Conservation (phyloP, 768 basidiomycete genomes). For the Tricholomella constricta region DNA sequence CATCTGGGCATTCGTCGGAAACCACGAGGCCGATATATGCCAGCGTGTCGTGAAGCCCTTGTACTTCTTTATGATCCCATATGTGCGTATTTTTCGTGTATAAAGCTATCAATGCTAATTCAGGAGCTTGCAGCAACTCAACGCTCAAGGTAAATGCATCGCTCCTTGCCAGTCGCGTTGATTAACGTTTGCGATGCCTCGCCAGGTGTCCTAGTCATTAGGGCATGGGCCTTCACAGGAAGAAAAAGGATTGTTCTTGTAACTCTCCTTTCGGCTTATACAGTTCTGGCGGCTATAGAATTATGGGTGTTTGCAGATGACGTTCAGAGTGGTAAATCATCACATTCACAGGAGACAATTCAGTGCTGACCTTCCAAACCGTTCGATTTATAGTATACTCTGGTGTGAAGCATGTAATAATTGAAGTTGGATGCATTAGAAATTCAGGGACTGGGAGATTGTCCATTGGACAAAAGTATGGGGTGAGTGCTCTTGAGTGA, state of each 20-base stretch:
- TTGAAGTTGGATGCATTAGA: conserved; percentile 11
- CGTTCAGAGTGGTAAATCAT: conserved; percentile 16
- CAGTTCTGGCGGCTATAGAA: conserved; percentile 16
- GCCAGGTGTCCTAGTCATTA: conserved; percentile 24
- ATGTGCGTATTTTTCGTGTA: conserved; percentile 16
- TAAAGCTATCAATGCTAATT: not conserved
- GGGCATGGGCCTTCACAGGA: conserved; percentile 31
- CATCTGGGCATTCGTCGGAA: conserved; percentile 25
- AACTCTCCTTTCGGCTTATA: conserved; percentile 16
- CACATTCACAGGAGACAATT: not conserved
- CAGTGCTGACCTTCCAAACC: not conserved
- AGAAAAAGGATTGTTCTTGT: conserved; percentile 10
- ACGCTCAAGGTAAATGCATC: conserved; percentile 20
- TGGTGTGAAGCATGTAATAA: conserved; percentile 1
- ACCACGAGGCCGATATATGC: conserved; percentile 22
- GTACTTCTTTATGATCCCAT: conserved; percentile 24
- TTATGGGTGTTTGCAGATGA: conserved; percentile 25
- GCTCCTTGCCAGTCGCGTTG: too few relatives aligned
- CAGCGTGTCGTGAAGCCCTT: conserved; percentile 19
- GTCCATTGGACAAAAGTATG: conserved; percentile 1
- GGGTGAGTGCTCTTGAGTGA: conserved; percentile 1
- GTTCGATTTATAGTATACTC: not conserved
- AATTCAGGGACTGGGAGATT: not conserved
- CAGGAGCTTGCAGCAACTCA: conserved; percentile 15
- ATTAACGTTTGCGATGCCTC: too few relatives aligned